Base-by-base conservation (phyloP, 2,329 filamentous ascomycete genomes). In the Phaeosphaeria sp. region DNA sequence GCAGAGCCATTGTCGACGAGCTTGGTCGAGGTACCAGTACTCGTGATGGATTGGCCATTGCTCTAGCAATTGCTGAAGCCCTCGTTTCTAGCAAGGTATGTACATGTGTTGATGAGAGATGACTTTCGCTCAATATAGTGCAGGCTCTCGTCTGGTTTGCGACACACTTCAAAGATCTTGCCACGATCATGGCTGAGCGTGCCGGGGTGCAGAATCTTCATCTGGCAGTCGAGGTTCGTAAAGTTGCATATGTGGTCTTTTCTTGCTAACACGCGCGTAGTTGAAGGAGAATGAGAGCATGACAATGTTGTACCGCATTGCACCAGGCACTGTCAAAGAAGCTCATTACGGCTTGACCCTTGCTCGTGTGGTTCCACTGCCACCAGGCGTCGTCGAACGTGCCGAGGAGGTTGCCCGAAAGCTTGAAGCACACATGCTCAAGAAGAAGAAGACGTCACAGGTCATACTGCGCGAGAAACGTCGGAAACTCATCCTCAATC, bases 1-100 rank as follows among this genome's bases (percentile, higher is more conserved):
- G 2, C 43, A 75, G 71, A 51, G 88, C 89, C 1, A 91, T 99
- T 49, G 87, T 99, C 49, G 95, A 99, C 67, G 95, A 99, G 72
- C 85, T 99, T 3, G 94, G 95, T 0, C 86, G 95, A 25, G 94
- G 93, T 1, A 99, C 95, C 0, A 95, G 92, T 72, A 94, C 91
- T 0, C 85, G 89, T 22, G 95, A 99, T 71, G 95, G 95, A 0
- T 80, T 98, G 1, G 89, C 92, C 0, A 96, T 99, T 69, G 92
- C 95, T 0, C 83, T 97, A 49, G 91, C 93, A 2, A 93, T 98
- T 70, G 90, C 93, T 0, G 95, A 98, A 79, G 91, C 91, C 0
- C 81, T 99, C 3, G 85, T 97, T 4, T 86, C 93, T 57, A 95
- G 87, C 65, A 84, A 65, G 44, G 74, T 73, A 56, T 30, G 65